Evolutionary conservation across 2,329 filamentous ascomycete genomes (phyloP).

Genomic region (Fusarium agapanthi): DNA sequence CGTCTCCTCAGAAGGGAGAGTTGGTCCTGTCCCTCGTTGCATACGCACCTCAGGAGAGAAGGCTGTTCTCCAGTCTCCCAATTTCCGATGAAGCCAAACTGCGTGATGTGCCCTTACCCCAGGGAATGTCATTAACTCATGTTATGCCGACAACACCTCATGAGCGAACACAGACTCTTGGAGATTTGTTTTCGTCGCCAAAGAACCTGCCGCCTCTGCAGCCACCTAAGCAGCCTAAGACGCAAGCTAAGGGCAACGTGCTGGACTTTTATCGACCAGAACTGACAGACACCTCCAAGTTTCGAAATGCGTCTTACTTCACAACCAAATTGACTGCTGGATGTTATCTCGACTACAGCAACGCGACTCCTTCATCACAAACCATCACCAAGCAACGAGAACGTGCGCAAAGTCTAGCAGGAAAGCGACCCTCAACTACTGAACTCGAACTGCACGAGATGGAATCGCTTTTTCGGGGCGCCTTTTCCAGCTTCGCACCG

Average conservation of each 20-base stretch:
- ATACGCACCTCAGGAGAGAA: conserved; percentile 75
- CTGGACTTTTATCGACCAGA: conserved; percentile 65
- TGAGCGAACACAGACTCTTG: conserved; percentile 70
- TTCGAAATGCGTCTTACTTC: conserved; percentile 68
- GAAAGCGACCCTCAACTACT: conserved; percentile 62
- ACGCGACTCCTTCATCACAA: conserved; percentile 65
- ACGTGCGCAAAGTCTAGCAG: conserved; percentile 73
- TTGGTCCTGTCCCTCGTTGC: conserved; percentile 80
- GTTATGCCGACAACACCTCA: conserved; percentile 47
- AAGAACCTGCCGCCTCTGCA: conserved; percentile 71
- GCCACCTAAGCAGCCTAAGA: conserved; percentile 76
- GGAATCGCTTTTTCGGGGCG: conserved; percentile 78
- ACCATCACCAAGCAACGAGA: conserved; percentile 73
- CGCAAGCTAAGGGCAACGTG: conserved; percentile 69
- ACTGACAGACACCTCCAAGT: conserved; percentile 62
- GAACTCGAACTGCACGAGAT: conserved; percentile 72
- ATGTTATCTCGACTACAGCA: conserved; percentile 75
- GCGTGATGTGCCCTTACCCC: conserved; percentile 68
- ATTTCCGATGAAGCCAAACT: conserved; percentile 44
- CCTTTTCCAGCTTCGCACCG: conserved; percentile 83
- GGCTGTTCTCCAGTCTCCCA: conserved; percentile 86
- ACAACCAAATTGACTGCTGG: conserved; percentile 72
- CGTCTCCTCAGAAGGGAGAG: conserved; percentile 54
- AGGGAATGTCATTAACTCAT: conserved; percentile 67
- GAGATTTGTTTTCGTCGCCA: conserved; percentile 77